phyloP scores from a whole-genome alignment of 2,329 filamentous ascomycete species.

The Hypoxylon sp. region DNA sequence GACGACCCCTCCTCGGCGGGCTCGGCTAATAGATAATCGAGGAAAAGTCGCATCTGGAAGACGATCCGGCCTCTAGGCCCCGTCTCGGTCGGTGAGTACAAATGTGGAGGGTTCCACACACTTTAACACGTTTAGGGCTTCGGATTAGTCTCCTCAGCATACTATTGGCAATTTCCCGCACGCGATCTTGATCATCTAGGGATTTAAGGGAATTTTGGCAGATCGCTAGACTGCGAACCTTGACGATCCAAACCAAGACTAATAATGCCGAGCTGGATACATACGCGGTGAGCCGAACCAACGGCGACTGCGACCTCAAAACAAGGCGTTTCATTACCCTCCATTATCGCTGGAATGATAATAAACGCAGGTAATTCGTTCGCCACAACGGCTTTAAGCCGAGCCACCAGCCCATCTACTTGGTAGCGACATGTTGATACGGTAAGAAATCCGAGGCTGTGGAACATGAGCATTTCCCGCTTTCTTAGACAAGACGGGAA shows the following conservation, averaged over 20 bases:
- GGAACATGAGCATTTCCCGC: not conserved
- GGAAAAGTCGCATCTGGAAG: conserved; percentile 9
- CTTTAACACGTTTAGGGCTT: conserved; percentile 5
- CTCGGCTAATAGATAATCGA: conserved; percentile 19
- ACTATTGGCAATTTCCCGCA: conserved; percentile 19
- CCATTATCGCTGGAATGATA: not conserved
- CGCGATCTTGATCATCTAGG: conserved; percentile 23
- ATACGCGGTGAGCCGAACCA: conserved; percentile 1
- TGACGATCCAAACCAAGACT: conserved; percentile 16
- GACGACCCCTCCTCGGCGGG: conserved; percentile 3
- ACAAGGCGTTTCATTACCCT: conserved; percentile 6
- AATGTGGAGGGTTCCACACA: conserved; percentile 29
- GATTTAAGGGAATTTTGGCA: conserved; percentile 3
- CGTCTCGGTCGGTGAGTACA: conserved; percentile 25
- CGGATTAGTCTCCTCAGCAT: conserved; percentile 15
- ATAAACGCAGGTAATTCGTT: not conserved
- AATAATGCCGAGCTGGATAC: conserved; percentile 13
- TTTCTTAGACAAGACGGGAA: not conserved
- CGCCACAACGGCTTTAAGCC: conserved; percentile 24
- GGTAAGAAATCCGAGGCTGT: not conserved
- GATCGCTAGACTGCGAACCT: conserved; percentile 16
- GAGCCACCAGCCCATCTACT: not conserved
- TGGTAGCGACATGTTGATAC: conserved; percentile 3
- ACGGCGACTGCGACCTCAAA: not conserved
- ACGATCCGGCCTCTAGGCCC: conserved; percentile 12